Conservation (phyloP, 2,329 filamentous ascomycete species). For the Ophiocordyceps camponoti-floridani region DNA sequence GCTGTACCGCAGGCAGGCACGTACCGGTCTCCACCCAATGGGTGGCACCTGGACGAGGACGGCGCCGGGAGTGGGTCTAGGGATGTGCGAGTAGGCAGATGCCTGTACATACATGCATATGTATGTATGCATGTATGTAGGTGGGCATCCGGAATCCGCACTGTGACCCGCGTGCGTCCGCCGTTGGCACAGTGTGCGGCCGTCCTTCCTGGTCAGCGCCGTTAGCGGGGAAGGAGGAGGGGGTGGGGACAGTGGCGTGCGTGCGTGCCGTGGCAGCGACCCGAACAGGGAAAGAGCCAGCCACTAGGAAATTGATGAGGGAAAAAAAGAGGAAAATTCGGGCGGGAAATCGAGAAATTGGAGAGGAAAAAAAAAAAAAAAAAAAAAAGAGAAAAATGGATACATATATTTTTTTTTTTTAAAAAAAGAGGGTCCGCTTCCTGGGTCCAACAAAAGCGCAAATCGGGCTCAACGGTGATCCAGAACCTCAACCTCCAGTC, state of each 20-base stretch:
- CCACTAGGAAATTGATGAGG: not conserved
- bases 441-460: not conserved
- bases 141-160: too few species aligned
- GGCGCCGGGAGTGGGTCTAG: too few species aligned
- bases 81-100: too few species aligned
- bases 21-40: too few species aligned
- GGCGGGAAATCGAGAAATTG: too few species aligned
- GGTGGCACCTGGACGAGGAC: too few species aligned
- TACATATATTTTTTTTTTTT: too few species aligned
- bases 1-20: too few species aligned
- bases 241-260: not conserved
- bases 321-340: not conserved
- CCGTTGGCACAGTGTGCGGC: not conserved
- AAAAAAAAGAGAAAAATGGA: not conserved
- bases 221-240: not conserved
- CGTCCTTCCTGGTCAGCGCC: too few species aligned
- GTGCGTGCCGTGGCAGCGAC: not conserved
- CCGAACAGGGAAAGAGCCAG: not conserved
- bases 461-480: slow-evolving; percentile 4
- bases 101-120: too few species aligned
- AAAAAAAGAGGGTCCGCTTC: not conserved
- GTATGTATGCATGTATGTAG: too few species aligned
- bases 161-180: too few species aligned
- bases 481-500: slow-evolving; percentile 75
- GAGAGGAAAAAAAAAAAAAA: not conserved